Conservation (phyloP, 371 early-diverging fungal genomes). For the Apophysomyces sp. region DNA sequence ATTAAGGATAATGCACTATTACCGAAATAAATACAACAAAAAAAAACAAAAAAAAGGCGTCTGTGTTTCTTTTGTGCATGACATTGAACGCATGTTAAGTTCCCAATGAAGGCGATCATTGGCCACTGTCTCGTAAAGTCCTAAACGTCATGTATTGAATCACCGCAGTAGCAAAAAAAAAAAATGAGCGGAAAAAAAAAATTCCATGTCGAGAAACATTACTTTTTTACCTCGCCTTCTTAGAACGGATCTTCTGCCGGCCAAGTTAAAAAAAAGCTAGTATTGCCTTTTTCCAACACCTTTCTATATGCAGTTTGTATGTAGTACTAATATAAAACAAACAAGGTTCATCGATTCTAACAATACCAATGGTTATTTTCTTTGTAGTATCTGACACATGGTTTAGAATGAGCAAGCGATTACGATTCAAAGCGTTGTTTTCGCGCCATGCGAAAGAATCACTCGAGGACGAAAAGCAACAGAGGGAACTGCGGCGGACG, state of each 20-base stretch:
- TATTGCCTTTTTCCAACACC: no score
- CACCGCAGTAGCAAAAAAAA: neutral
- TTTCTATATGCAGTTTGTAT: neutral
- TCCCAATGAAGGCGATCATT: neutral
- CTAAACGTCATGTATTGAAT: neutral
- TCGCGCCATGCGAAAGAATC: slow-evolving; percentile 9
- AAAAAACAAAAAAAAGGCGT: no score
- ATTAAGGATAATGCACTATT: neutral
- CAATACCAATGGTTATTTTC: neutral
- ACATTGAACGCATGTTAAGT: no score
- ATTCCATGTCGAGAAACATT: no score
- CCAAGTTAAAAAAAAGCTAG: no score
- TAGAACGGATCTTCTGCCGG: no score
- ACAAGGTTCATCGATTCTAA: neutral
- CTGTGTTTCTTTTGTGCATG: no score
- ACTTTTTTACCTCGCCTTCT: no score
- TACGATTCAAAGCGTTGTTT: slow-evolving; percentile 16
- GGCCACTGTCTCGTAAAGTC: neutral
- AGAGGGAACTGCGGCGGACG: slow-evolving; percentile 22
- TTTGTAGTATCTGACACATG: neutral
- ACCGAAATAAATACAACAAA: neutral
- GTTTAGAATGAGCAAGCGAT: slow-evolving; percentile 5
- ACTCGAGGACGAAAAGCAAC: slow-evolving; percentile 14
- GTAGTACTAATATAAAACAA: neutral
- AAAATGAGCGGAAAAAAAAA: neutral